Evolutionary conservation across 139 green algal species (phyloP).

Genomic region (Diplosphaera chodatii): DNA sequence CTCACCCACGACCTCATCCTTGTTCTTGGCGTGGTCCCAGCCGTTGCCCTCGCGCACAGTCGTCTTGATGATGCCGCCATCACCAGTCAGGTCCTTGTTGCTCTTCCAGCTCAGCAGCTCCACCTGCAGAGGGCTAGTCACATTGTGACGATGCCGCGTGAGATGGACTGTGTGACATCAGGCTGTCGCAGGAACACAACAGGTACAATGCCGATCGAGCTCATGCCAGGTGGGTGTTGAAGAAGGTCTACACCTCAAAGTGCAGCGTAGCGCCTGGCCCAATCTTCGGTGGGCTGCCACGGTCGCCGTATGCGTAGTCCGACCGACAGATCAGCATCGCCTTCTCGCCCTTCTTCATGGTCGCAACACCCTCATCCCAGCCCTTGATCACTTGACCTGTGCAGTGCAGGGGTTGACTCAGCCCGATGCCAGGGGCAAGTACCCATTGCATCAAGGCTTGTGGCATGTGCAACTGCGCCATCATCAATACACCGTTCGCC

Average conservation of each 20-base stretch:
- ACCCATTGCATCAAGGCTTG: too few relatives aligned
- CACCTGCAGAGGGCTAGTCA: slow-evolving; percentile 39
- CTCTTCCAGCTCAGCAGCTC: slow-evolving; percentile 86
- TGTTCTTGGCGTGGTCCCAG: slow-evolving; percentile 49
- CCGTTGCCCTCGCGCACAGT: slow-evolving; percentile 39
- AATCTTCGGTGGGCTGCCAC: slow-evolving; percentile 82
- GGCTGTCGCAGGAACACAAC: too few relatives aligned
- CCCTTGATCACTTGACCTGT: slow-evolving; percentile 90
- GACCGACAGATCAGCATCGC: not conserved
- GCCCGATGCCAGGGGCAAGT: too few relatives aligned
- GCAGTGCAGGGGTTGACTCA: too few relatives aligned
- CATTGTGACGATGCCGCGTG: too few relatives aligned
- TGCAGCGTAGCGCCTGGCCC: slow-evolving; percentile 83
- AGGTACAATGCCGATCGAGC: too few relatives aligned
- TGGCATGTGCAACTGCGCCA: too few relatives aligned
- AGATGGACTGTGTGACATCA: too few relatives aligned
- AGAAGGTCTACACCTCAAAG: too few relatives aligned
- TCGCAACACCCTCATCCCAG: slow-evolving; percentile 89
- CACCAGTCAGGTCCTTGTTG: slow-evolving; percentile 70
- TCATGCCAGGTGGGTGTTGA: too few relatives aligned
- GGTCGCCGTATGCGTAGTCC: slow-evolving; percentile 90
- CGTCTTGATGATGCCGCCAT: slow-evolving; percentile 77
- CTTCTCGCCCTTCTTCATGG: slow-evolving; percentile 93
- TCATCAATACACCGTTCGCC: too few relatives aligned
- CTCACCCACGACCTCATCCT: slow-evolving; percentile 61